Percentiles rank a stretch among this genome's conserved stretches.
Conservation (phyloP, 2,329 filamentous ascomycete species). For the Aspergillus ochraceus region DNA sequence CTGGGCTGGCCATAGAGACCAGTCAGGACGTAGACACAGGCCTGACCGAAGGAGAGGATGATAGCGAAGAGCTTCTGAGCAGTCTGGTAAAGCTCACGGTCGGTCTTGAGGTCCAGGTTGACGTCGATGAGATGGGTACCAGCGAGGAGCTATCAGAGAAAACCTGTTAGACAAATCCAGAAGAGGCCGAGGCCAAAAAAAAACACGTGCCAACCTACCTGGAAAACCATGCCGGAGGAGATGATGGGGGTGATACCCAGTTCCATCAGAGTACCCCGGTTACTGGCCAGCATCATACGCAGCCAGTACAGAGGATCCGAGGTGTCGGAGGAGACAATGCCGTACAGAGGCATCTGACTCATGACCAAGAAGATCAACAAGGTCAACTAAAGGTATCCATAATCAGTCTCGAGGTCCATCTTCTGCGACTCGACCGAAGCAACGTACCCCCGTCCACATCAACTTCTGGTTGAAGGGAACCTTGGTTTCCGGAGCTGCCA, state of each 20-base stretch:
- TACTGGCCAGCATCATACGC: slow-evolving; percentile 99
- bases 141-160: slow-evolving; percentile 69
- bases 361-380: slow-evolving; percentile 99
- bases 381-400: slow-evolving; percentile 60
- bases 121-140: slow-evolving; percentile 99
- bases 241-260: slow-evolving; percentile 98
- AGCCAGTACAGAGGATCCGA: slow-evolving; percentile 99
- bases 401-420: slow-evolving; percentile 18
- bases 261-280: slow-evolving; percentile 94
- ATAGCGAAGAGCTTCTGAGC: slow-evolving; percentile 99
- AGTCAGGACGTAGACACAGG: slow-evolving; percentile 97
- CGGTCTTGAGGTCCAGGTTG: slow-evolving; percentile 99
- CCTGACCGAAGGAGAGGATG: slow-evolving; percentile 95
- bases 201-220: slow-evolving; percentile 48
- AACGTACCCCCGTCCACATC: slow-evolving; percentile 79
- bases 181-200: background rate
- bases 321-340: slow-evolving; percentile 97
- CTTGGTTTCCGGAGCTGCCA: slow-evolving; percentile 97
- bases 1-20: slow-evolving; percentile 96
- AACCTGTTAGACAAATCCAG: slow-evolving; percentile 14
- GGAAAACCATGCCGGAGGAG: slow-evolving; percentile 99
- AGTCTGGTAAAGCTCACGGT: slow-evolving; percentile 99
- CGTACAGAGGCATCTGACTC: slow-evolving; percentile 99
- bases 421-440: slow-evolving; percentile 11
- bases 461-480: slow-evolving; percentile 98